Conservation (phyloP, 1,284 basidiomycete species). For the Heliocybe sulcata region DNA sequence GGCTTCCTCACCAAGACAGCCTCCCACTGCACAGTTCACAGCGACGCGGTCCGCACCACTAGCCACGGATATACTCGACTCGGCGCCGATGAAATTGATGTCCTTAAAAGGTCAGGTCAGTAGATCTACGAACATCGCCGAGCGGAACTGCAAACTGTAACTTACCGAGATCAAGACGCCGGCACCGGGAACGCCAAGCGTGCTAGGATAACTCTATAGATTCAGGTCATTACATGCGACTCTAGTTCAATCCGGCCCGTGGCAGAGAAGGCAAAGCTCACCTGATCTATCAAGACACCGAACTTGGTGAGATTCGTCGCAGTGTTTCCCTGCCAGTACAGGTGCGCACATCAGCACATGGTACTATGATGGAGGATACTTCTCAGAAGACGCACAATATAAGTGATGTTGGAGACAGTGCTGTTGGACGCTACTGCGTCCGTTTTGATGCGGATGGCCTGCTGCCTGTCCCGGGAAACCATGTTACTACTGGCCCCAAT, state of each 20-base stretch:
- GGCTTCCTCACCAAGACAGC: constrained; percentile 29
- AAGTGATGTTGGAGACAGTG: constrained; percentile 33
- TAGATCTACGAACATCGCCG: no score
- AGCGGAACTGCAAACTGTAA: constrained; percentile 5
- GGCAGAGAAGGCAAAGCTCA: background rate
- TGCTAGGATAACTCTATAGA: constrained; percentile 37
- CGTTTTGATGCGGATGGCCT: constrained; percentile 43
- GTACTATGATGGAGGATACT: background rate
- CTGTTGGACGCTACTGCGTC: constrained; percentile 28
- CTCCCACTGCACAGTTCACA: constrained; percentile 36
- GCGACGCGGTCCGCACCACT: constrained; percentile 28
- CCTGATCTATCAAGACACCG: constrained; percentile 34
- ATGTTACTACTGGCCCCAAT: background rate
- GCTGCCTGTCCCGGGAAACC: constrained; percentile 19
- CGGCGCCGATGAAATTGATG: constrained; percentile 28
- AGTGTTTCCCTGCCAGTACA: constrained; percentile 32
- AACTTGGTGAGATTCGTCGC: constrained; percentile 30
- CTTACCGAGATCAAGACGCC: constrained; percentile 29
- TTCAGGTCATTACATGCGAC: background rate
- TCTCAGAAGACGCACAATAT: constrained; percentile 18
- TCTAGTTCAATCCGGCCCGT: background rate
- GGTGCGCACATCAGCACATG: constrained; percentile 5
- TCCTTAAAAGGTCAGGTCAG: constrained; percentile 17
- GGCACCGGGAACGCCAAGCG: constrained; percentile 37
- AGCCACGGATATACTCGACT: constrained; percentile 28